Evolutionary conservation across 2,329 filamentous ascomycete species (phyloP), one percentile per base, ranked within the genome.

Genomic region (Cytospora mali): DNA sequence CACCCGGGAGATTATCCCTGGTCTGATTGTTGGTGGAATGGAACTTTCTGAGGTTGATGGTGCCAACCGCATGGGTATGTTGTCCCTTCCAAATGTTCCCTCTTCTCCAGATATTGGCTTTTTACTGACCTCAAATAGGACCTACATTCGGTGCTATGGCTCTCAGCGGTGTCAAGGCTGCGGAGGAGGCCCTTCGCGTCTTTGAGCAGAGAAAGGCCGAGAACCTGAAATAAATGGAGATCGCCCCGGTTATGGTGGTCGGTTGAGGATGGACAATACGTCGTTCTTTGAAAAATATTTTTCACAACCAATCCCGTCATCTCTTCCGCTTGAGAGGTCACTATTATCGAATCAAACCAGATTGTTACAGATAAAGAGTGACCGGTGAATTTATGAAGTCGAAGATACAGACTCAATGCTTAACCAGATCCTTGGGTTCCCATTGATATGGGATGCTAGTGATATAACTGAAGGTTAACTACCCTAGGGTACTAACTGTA

Each of bases 11-110:
- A 84, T 97, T 64, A 87, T 93, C 16, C 92, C 92, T 6, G 93
- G 93, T 29, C 80, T 97, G 67, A 92, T 97, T 71, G 90, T 96
- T n/a, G 93, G 93, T 58, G 93, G 93, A 46, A 97, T 97, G 93
- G 93, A 97, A 77, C 81, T 97, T 68, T 91, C 88, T 64, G 93
- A 97, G 77, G 88, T 96, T 33, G 93, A 97, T 71, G 93, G 92
- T 21, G 91, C 92, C 66, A 96, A 96, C 80, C 86, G 93, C 58
- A 97, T 97, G 93, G 93, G 88, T 74, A 71, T 63, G 76, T 66
- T 0, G 21, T 31, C 23, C 56, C 11, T 60, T 46, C 16, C 4
- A 96, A n/a, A n/a, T 78, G 87, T 96, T 33, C 93, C 96, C 71
- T 92, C 92, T n/a, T 90, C 91, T 65, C 95, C 95, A 79, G 86